A percentile compares a stretch with the other conserved stretches of the same genome.
Evolutionary conservation across 176 grass and related monocot species (phyloP).

Genomic region (Musa acuminata): DNA sequence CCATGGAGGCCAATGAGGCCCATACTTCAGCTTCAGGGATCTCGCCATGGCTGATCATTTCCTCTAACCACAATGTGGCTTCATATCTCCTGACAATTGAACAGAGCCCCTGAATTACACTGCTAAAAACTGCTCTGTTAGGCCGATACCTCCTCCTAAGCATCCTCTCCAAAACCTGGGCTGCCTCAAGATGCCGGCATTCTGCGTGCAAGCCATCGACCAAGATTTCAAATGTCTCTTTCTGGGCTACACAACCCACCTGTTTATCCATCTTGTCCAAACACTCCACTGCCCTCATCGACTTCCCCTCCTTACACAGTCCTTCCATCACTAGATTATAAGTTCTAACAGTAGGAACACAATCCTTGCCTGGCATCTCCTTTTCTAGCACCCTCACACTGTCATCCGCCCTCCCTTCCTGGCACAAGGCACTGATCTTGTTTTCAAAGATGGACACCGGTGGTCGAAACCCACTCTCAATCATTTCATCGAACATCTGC

Average conservation of each 20-base stretch:
- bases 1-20: constrained; percentile 39
- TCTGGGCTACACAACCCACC: constrained; percentile 41
- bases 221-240: constrained; percentile 64
- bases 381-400: constrained; percentile 40
- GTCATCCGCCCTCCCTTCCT: constrained; percentile 34
- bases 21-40: constrained; percentile 37
- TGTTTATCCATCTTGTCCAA: constrained; percentile 50
- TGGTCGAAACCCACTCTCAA: constrained; percentile 48
- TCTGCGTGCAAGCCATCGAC: constrained; percentile 45
- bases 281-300: constrained; percentile 49
- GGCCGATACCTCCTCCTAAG: constrained; percentile 44
- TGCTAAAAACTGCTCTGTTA: constrained; percentile 28
- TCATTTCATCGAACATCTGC: constrained; percentile 66
- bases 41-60: constrained; percentile 66
- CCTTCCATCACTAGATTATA: constrained; percentile 73
- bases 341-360: constrained; percentile 36
- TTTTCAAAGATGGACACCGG: constrained; percentile 41
- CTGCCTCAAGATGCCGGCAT: constrained; percentile 34
- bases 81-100: constrained; percentile 45
- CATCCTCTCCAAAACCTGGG: constrained; percentile 58
- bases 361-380: constrained; percentile 46
- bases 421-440: constrained; percentile 54
- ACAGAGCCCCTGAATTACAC: constrained; percentile 58
- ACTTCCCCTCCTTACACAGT: constrained; percentile 45
- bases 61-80: constrained; percentile 71